Percentiles rank a stretch among this genome's conserved stretches.
Evolutionary conservation across 2,329 filamentous ascomycete genomes (phyloP).

Genomic region (Fusarium pseudoanthophilum): DNA sequence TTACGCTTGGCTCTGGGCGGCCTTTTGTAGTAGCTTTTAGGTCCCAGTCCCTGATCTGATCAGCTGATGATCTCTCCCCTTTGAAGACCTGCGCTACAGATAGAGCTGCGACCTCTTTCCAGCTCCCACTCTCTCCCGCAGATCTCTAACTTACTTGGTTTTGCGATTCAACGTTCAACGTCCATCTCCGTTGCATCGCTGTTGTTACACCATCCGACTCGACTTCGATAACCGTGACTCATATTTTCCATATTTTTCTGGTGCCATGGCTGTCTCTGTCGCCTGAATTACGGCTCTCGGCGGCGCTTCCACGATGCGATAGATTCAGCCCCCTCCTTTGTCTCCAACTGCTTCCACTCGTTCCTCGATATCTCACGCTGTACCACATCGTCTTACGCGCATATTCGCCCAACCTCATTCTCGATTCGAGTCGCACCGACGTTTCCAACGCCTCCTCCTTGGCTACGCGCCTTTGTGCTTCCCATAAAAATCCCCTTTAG

Average conservation of each 20-base stretch:
- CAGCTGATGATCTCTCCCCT: slow-evolving; percentile 48
- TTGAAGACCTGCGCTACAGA: slow-evolving; percentile 39
- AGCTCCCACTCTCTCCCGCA: slow-evolving; percentile 36
- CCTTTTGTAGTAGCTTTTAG: slow-evolving; percentile 23
- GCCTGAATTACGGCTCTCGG: slow-evolving; percentile 38
- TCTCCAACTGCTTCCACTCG: slow-evolving; percentile 39
- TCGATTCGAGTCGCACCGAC: slow-evolving; percentile 17
- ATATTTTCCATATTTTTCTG: background rate
- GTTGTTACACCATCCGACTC: background rate
- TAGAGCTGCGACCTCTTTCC: slow-evolving; percentile 41
- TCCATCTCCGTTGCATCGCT: slow-evolving; percentile 4
- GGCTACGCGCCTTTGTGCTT: slow-evolving; percentile 11
- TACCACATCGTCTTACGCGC: slow-evolving; percentile 26
- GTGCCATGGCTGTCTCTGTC: slow-evolving; percentile 40
- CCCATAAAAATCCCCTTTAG: slow-evolving; percentile 14
- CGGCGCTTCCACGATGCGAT: slow-evolving; percentile 43
- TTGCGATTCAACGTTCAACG: slow-evolving; percentile 28
- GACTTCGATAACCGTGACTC: background rate
- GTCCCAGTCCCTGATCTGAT: slow-evolving; percentile 40
- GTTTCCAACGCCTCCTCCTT: background rate
- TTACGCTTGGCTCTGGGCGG: slow-evolving; percentile 31
- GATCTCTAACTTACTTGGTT: slow-evolving; percentile 33
- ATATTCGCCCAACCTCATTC: slow-evolving; percentile 17
- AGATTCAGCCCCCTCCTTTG: slow-evolving; percentile 35
- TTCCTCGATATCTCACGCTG: slow-evolving; percentile 32